Evolutionary conservation across 805 yeast species (phyloP).

Genomic region (Candida argentea): DNA sequence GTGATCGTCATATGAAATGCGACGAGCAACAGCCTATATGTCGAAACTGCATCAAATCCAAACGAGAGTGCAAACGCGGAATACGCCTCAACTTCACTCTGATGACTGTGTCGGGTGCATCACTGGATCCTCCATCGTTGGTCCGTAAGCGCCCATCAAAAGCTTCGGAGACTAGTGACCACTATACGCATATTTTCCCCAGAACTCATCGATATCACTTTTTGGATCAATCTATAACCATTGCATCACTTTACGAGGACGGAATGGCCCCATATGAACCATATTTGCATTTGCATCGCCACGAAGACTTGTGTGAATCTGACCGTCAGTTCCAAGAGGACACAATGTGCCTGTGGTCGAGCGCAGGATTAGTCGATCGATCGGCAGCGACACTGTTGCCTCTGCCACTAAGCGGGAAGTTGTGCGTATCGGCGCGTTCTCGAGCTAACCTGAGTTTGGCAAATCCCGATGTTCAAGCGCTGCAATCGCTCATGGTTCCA

Average conservation of each 20-base stretch:
- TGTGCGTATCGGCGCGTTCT: too few relatives aligned
- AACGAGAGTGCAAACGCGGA: slow-evolving; percentile 38
- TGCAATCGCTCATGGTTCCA: too few relatives aligned
- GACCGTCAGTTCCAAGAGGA: slow-evolving; percentile 20
- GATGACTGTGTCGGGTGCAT: slow-evolving; percentile 27
- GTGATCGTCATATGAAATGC: slow-evolving; percentile 59
- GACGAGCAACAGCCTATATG: slow-evolving; percentile 57
- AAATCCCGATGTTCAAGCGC: too few relatives aligned
- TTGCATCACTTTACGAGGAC: slow-evolving; percentile 28
- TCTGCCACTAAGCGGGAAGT: too few relatives aligned
- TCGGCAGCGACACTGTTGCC: too few relatives aligned
- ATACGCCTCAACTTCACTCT: slow-evolving; percentile 36
- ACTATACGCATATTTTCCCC: slow-evolving; percentile 1
- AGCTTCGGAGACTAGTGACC: background rate
- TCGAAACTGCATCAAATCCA: slow-evolving; percentile 42
- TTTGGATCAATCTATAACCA: slow-evolving; percentile 35
- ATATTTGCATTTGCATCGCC: slow-evolving; percentile 21
- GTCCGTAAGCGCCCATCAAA: too few relatives aligned
- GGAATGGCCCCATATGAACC: slow-evolving; percentile 23
- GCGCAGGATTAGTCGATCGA: too few relatives aligned
- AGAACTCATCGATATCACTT: slow-evolving; percentile 12
- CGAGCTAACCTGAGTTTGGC: too few relatives aligned
- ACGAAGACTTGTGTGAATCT: slow-evolving; percentile 22
- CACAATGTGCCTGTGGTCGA: slow-evolving; percentile 6
- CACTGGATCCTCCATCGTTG: too few relatives aligned